These are phyloP conservation scores for Scheffersomyces ergatensis DNA, from an alignment of 805 yeast genomes.

Conservation along the genomic window DNA sequence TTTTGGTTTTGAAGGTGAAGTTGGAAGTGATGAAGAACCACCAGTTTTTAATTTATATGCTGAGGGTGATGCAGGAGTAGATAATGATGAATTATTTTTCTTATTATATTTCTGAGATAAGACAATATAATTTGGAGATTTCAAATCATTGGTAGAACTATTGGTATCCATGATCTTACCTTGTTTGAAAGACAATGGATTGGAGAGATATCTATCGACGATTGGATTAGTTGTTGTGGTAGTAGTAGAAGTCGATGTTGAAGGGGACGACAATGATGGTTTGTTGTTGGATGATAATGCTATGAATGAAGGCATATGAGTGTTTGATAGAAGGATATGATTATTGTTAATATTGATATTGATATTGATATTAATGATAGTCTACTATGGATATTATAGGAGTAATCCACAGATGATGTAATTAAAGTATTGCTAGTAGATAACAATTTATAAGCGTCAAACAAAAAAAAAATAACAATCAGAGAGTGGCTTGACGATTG, in stretches of 20 bases:
- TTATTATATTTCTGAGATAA: conserved; percentile 14
- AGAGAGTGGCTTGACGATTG: no score
- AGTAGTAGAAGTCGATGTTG: background rate
- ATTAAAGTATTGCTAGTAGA: no score
- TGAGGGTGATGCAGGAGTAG: background rate
- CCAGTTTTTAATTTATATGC: background rate
- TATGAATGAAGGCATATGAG: background rate
- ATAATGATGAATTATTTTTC: conserved; percentile 3
- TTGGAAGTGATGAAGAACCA: background rate
- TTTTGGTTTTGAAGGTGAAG: conserved; percentile 10
- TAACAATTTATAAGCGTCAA: no score
- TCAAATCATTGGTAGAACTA: conserved; percentile 7
- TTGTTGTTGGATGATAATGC: background rate
- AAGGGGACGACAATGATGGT: background rate
- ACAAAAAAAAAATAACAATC: no score
- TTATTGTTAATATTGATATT: no score
- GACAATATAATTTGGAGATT: conserved; percentile 36
- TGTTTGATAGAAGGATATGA: no score
- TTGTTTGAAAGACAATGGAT: conserved; percentile 61
- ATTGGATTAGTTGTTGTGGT: conserved; percentile 42
- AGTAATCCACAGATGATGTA: no score
- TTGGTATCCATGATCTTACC: conserved; percentile 57
- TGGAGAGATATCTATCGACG: conserved; percentile 58
- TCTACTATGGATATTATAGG: no score
- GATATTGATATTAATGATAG: no score